Percentiles rank a stretch among this genome's conserved stretches.
phyloP scores from a whole-genome alignment of 805 yeast species.

The Ogataea allantospora region DNA sequence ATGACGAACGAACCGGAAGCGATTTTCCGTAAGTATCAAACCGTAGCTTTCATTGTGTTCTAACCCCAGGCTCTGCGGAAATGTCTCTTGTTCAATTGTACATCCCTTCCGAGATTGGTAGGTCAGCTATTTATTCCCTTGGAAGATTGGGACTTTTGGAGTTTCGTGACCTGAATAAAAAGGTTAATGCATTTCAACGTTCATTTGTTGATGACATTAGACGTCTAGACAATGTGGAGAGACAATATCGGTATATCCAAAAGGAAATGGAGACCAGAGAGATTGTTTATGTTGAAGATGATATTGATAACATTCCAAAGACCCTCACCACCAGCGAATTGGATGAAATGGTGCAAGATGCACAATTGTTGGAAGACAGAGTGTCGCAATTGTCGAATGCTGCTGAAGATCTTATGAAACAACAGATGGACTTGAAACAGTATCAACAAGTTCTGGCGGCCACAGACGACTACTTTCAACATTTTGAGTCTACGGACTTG shows the following conservation, averaged over 20 bases:
- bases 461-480: slow-evolving; percentile 47
- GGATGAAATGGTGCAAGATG: slow-evolving; percentile 66
- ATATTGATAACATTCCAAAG: slow-evolving; percentile 24
- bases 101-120: slow-evolving; percentile 84
- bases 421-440: slow-evolving; percentile 68
- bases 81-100: slow-evolving; percentile 92
- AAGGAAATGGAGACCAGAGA: slow-evolving; percentile 45
- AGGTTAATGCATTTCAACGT: slow-evolving; percentile 85
- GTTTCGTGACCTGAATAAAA: slow-evolving; percentile 83
- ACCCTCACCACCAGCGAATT: slow-evolving; percentile 43
- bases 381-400: slow-evolving; percentile 70
- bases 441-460: slow-evolving; percentile 59
- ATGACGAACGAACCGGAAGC: slow-evolving; percentile 26
- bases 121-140: slow-evolving; percentile 80
- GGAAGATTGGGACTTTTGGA: slow-evolving; percentile 87
- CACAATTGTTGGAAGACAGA: slow-evolving; percentile 69
- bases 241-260: slow-evolving; percentile 68
- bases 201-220: slow-evolving; percentile 87
- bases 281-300: slow-evolving; percentile 23
- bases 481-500: slow-evolving; percentile 25
- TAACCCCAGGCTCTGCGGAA: slow-evolving; percentile 75
- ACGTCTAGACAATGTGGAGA: slow-evolving; percentile 78
- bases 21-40: slow-evolving; percentile 31
- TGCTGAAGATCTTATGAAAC: slow-evolving; percentile 57
- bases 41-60: neutral